phyloP scores from a whole-genome alignment of 768 basidiomycete species.

The Agrocybe chaxingu region DNA sequence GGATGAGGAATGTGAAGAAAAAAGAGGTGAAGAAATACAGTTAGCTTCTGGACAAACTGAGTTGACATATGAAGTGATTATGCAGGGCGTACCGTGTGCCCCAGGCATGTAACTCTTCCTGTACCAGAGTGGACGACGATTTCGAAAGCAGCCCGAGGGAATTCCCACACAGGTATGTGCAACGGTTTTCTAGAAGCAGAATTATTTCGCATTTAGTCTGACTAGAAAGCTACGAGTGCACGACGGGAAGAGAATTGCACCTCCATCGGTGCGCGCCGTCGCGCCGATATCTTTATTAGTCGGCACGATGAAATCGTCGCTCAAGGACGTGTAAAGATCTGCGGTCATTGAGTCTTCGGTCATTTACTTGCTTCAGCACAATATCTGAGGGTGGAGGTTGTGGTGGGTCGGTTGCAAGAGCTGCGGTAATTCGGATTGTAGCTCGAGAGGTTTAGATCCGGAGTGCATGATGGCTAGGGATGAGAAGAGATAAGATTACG shows the following conservation, averaged over 20 bases:
- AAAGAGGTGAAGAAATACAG: slow-evolving; percentile 5
- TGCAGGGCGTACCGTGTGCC: slow-evolving; percentile 49
- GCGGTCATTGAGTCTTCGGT: background rate
- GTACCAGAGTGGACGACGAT: slow-evolving; percentile 64
- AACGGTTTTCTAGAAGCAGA: slow-evolving; percentile 41
- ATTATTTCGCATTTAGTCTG: slow-evolving; percentile 5
- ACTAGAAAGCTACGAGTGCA: slow-evolving; percentile 4
- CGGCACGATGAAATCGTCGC: slow-evolving; percentile 56
- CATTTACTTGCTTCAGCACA: background rate
- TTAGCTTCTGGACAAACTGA: slow-evolving; percentile 7
- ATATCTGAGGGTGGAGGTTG: background rate
- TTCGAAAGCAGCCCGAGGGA: slow-evolving; percentile 85
- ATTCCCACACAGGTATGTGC: slow-evolving; percentile 93
- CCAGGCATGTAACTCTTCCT: slow-evolving; percentile 88
- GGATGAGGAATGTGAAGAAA: slow-evolving; percentile 15
- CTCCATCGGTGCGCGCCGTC: slow-evolving; percentile 31
- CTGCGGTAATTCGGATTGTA: background rate
- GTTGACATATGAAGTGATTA: slow-evolving; percentile 1
- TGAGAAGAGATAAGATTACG: slow-evolving; percentile 17
- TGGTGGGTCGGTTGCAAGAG: background rate
- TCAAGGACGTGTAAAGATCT: slow-evolving; percentile 34
- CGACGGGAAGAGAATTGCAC: slow-evolving; percentile 22
- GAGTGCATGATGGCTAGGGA: slow-evolving; percentile 3
- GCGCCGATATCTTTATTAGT: slow-evolving; percentile 50
- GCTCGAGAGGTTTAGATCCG: slow-evolving; percentile 8